Evolutionary conservation across 2,329 filamentous ascomycete species (phyloP).

Genomic region (Phaeoacremonium minimum): DNA sequence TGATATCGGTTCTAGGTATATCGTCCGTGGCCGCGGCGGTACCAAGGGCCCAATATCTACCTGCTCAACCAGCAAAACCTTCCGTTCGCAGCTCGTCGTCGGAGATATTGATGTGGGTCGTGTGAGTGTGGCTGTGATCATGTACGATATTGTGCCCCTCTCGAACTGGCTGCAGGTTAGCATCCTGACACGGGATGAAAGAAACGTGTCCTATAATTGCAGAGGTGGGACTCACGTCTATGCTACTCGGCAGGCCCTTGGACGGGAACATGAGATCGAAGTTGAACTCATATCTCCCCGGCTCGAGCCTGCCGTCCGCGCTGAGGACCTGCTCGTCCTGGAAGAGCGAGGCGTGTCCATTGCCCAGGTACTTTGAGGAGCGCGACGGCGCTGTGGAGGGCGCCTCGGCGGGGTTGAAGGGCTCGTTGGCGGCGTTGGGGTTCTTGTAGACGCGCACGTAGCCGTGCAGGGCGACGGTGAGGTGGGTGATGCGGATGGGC

Average conservation of each 20-base stretch:
- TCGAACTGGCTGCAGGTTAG: conserved; percentile 67
- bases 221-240: conserved; percentile 65
- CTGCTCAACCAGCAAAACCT: conserved; percentile 73
- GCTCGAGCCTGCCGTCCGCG: conserved; percentile 70
- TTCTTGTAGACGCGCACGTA: conserved; percentile 77
- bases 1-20: conserved; percentile 85
- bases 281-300: conserved; percentile 75
- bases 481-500: conserved; percentile 72
- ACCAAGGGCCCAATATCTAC: conserved; percentile 78
- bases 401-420: conserved; percentile 34
- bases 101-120: conserved; percentile 82
- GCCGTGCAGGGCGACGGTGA: conserved; percentile 73
- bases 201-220: conserved; percentile 1
- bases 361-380: conserved; percentile 64
- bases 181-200: background rate
- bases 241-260: conserved; percentile 71
- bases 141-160: conserved; percentile 86
- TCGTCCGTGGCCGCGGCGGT: conserved; percentile 72
- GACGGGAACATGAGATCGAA: conserved; percentile 29
- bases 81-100: conserved; percentile 74
- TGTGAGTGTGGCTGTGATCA: conserved; percentile 85
- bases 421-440: conserved; percentile 49
- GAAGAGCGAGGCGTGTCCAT: conserved; percentile 76
- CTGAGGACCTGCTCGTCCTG: conserved; percentile 78
- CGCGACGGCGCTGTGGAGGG: conserved; percentile 25